Conservation (phyloP, 768 basidiomycete species). For the Tricholoma hemisulphureum region DNA sequence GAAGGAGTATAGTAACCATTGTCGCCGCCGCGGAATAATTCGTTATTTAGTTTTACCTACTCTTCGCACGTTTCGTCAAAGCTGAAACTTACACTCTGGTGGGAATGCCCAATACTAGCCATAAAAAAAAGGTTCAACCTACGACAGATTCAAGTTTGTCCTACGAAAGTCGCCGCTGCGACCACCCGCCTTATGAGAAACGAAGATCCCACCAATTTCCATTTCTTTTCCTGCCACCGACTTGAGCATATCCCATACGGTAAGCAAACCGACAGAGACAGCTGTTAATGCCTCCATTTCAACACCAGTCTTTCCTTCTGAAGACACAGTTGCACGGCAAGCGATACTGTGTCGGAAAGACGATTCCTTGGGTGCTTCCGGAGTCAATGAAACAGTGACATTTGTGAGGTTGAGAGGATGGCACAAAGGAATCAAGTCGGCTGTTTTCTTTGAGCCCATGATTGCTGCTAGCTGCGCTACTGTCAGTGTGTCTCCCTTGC, state of each 20-base stretch:
- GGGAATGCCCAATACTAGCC: too few species aligned
- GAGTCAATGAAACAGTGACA: conserved; percentile 59
- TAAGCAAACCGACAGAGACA: conserved; percentile 73
- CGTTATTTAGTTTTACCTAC: not conserved
- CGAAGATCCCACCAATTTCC: conserved; percentile 68
- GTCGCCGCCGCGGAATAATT: not conserved
- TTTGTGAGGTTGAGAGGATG: conserved; percentile 79
- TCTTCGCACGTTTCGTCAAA: not conserved
- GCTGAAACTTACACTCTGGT: not conserved
- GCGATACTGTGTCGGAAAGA: conserved; percentile 46
- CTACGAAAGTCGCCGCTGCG: conserved; percentile 66
- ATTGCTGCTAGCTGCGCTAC: conserved; percentile 84
- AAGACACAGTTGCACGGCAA: conserved; percentile 68
- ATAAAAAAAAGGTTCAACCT: too few species aligned
- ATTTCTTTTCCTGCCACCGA: conserved; percentile 87
- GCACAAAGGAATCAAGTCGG: conserved; percentile 83
- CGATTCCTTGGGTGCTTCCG: conserved; percentile 31
- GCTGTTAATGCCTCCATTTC: conserved; percentile 95
- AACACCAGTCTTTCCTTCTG: conserved; percentile 80
- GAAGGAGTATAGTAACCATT: not conserved
- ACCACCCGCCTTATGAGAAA: conserved; percentile 70
- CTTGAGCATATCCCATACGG: conserved; percentile 94
- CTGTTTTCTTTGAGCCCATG: conserved; percentile 83
- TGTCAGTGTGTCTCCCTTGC: conserved; percentile 70
- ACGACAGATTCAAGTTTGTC: not conserved